Percentiles rank a stretch among this genome's conserved stretches.
Conservation (phyloP, 192 early-diverging fungal genomes). For the Coemansia asiatica region DNA sequence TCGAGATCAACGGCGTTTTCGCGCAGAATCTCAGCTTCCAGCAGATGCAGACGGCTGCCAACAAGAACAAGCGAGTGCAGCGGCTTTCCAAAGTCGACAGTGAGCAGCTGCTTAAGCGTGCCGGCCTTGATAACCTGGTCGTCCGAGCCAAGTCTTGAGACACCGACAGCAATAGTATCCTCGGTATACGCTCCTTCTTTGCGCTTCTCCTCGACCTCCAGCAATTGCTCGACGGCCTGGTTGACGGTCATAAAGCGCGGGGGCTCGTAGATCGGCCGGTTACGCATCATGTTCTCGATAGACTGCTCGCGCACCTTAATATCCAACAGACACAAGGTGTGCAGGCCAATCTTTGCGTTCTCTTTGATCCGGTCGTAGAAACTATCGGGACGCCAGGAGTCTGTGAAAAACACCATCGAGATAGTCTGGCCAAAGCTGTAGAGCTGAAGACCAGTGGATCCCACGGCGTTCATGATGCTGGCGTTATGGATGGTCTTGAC, state of each 20-base stretch:
- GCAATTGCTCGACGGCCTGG: conserved; percentile 85
- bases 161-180: conserved; percentile 85
- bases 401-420: conserved; percentile 97
- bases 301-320: conserved; percentile 99
- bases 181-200: conserved; percentile 70
- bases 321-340: conserved; percentile 94
- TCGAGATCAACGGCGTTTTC: conserved; percentile 71
- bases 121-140: conserved; percentile 84
- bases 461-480: conserved; percentile 99
- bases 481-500: conserved; percentile 97
- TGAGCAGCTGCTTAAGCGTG: conserved; percentile 79
- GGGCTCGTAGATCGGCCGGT: conserved; percentile 92
- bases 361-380: conserved; percentile 93
- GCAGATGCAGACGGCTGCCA: conserved; percentile 84
- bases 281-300: conserved; percentile 92
- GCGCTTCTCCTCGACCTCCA: conserved; percentile 87
- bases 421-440: conserved; percentile 99
- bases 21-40: conserved; percentile 87
- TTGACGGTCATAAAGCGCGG: conserved; percentile 98
- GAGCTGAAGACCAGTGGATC: conserved; percentile 91
- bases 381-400: conserved; percentile 93
- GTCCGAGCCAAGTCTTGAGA: conserved; percentile 84
- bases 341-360: conserved; percentile 80
- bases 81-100: conserved; percentile 89
- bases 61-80: conserved; percentile 92